Evolutionary conservation across 176 grass and related monocot species (phyloP).

Genomic region (Oryza coarctata): DNA sequence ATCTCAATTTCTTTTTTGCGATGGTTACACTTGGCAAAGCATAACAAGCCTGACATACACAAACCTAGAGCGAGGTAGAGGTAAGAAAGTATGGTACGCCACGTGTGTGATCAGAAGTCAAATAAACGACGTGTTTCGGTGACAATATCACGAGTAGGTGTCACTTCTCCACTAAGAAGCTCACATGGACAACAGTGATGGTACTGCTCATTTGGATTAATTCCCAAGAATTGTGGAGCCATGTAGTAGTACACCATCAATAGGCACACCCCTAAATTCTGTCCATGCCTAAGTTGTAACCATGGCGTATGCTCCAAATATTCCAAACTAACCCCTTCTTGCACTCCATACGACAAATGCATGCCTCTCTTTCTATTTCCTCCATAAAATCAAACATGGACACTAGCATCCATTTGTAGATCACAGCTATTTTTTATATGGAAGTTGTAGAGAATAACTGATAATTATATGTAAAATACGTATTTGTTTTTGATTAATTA

Average conservation of each 20-base stretch:
- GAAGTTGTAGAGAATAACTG: background rate
- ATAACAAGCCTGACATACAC: background rate
- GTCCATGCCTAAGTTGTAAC: background rate
- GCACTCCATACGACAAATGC: constrained; percentile 2
- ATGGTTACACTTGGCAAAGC: background rate
- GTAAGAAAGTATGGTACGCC: background rate
- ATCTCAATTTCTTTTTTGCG: background rate
- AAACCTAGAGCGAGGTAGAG: background rate
- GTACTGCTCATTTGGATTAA: background rate
- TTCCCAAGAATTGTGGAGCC: background rate
- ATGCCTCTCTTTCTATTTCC: background rate
- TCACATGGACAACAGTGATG: background rate
- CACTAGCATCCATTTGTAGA: background rate
- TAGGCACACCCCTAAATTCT: background rate
- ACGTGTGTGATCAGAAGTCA: background rate
- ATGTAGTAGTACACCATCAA: background rate
- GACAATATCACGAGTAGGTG: background rate
- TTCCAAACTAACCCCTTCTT: constrained; percentile 15
- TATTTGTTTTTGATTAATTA: background rate
- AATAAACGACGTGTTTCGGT: background rate
- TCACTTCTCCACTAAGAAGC: background rate
- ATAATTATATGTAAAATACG: background rate
- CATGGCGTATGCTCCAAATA: constrained; percentile 60
- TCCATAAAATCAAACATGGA: constrained; percentile 4
- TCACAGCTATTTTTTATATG: background rate